phyloP scores from a whole-genome alignment of 495 filamentous ascomycete genomes.

The Penicillium tannophilum region DNA sequence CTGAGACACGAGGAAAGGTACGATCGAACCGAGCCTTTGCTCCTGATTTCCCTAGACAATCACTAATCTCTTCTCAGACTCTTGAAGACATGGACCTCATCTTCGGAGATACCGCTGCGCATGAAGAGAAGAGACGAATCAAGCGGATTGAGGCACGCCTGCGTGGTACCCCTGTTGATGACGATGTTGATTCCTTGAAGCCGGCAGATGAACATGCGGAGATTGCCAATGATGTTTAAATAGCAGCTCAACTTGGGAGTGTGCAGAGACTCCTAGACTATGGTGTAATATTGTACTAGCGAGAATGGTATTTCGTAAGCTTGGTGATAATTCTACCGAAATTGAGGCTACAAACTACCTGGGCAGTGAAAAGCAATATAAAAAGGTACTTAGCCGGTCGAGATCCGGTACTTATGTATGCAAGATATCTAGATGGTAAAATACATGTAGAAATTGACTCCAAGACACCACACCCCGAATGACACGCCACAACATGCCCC shows the following conservation, averaged over 20 bases:
- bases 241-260: no score
- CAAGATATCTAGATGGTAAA: slow-evolving; percentile 11
- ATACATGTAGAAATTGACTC: slow-evolving; percentile 10
- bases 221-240: slow-evolving; percentile 11
- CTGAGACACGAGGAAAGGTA: slow-evolving; percentile 60
- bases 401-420: slow-evolving; percentile 9
- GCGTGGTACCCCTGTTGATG: slow-evolving; percentile 31
- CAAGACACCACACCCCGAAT: slow-evolving; percentile 14
- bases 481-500: slow-evolving; percentile 3
- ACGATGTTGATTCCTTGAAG: slow-evolving; percentile 28
- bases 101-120: slow-evolving; percentile 71
- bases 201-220: slow-evolving; percentile 31
- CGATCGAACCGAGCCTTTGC: not conserved
- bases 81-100: slow-evolving; percentile 69
- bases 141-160: slow-evolving; percentile 73
- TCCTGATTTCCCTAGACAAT: not conserved
- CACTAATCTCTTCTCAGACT: slow-evolving; percentile 29
- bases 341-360: not conserved
- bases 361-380: not conserved
- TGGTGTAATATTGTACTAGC: not conserved
- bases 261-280: no score
- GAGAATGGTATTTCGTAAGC: no score
- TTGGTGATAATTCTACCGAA: not conserved
- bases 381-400: not conserved
- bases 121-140: slow-evolving; percentile 72